Conservation (phyloP, 176 grass and related monocot genomes). For the Panicum miliaceum region DNA sequence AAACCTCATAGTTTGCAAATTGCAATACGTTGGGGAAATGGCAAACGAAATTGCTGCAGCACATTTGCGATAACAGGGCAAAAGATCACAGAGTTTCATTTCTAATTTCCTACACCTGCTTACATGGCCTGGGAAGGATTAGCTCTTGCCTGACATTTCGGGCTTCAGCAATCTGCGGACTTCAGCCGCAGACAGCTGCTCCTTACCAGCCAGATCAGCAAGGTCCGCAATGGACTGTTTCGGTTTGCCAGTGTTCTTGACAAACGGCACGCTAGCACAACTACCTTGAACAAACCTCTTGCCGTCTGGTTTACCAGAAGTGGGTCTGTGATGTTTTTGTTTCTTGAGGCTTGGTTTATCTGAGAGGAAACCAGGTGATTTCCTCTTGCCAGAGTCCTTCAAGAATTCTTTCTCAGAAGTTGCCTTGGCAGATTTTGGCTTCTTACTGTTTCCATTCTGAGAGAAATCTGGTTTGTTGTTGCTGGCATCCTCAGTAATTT, state of each 20-base stretch:
- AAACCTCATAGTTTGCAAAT: constrained; percentile 20
- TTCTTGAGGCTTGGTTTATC: constrained; percentile 48
- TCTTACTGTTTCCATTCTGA: constrained; percentile 35
- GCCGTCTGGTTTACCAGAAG: constrained; percentile 35
- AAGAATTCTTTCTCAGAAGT: constrained; percentile 43
- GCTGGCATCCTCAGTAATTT: constrained; percentile 27
- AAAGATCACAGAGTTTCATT: too few relatives aligned
- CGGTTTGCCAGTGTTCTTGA: constrained; percentile 57
- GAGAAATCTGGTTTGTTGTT: constrained; percentile 32
- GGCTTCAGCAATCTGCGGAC: constrained; percentile 73
- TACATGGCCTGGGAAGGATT: background rate
- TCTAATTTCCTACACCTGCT: background rate
- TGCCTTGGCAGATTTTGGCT: constrained; percentile 35
- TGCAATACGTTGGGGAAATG: background rate
- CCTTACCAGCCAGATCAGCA: constrained; percentile 79
- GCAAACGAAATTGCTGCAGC: constrained; percentile 21
- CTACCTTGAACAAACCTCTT: constrained; percentile 55
- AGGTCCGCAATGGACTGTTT: constrained; percentile 58
- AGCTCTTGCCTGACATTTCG: constrained; percentile 48
- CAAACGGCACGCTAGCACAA: constrained; percentile 43
- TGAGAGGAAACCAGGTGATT: constrained; percentile 53
- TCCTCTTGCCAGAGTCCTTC: constrained; percentile 54
- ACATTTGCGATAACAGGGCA: too few relatives aligned
- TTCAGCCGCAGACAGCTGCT: constrained; percentile 67
- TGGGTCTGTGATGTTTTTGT: constrained; percentile 30